Percentiles rank a stretch among this genome's conserved stretches.
phyloP scores from a whole-genome alignment of 371 early-diverging fungal species.

The Mortierella sp. region DNA sequence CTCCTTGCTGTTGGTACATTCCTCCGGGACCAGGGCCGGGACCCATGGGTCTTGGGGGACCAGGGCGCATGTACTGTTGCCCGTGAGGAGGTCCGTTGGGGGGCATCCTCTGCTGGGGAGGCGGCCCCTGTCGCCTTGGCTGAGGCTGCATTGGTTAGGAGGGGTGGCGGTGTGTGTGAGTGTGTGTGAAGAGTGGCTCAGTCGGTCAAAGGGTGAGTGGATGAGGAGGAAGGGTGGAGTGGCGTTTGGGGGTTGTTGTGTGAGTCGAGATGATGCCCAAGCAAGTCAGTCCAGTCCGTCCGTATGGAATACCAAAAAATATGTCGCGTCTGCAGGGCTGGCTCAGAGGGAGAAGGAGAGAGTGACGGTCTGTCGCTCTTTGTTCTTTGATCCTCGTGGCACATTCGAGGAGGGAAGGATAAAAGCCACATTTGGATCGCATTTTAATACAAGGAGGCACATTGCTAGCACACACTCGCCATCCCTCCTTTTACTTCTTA shows the following conservation, averaged over 20 bases:
- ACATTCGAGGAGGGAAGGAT: not conserved
- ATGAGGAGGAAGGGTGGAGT: not conserved
- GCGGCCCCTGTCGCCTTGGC: slow-evolving; percentile 48
- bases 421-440: slow-evolving; percentile 5
- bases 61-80: slow-evolving; percentile 40
- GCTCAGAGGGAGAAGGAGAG: not conserved
- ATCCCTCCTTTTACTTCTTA: not conserved
- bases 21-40: slow-evolving; percentile 44
- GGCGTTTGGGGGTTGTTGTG: not conserved
- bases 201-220: not conserved
- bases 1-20: slow-evolving; percentile 38
- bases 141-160: slow-evolving; percentile 38
- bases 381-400: not conserved
- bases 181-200: not conserved
- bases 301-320: not conserved
- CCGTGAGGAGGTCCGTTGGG: slow-evolving; percentile 44
- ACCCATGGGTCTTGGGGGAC: slow-evolving; percentile 42
- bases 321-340: slow-evolving; percentile 10
- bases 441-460: not conserved
- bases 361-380: not conserved
- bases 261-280: slow-evolving; percentile 15
- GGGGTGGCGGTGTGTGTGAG: not conserved
- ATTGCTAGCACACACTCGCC: not conserved
- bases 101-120: slow-evolving; percentile 37
- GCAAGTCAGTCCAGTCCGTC: not conserved